Percentiles rank a stretch among this genome's conserved stretches.
These are phyloP conservation scores for Ceriops zippeliana DNA, from an alignment of 345 rosid species.

Conservation along the genomic window DNA sequence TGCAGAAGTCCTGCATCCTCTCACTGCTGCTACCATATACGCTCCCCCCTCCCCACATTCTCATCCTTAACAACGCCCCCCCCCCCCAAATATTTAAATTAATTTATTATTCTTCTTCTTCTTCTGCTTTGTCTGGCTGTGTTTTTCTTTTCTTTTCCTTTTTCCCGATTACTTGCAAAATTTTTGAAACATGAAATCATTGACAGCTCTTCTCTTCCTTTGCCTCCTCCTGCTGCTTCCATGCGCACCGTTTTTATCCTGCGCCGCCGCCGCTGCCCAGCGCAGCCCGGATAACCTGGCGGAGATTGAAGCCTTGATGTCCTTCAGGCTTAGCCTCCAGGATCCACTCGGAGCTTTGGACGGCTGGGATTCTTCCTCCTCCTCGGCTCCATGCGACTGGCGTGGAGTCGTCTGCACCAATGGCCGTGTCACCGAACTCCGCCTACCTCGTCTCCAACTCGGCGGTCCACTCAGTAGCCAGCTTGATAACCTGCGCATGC, in stretches of 20 bases:
- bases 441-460: constrained; percentile 73
- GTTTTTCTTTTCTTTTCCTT: too few species aligned
- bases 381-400: constrained; percentile 92
- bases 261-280: constrained; percentile 8
- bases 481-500: constrained; percentile 45
- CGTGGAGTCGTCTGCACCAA: constrained; percentile 59
- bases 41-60: neutral
- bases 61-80: neutral
- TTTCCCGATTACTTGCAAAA: neutral
- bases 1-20: neutral
- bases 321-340: constrained; percentile 62
- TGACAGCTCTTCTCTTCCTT: neutral
- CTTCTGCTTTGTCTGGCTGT: neutral
- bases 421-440: constrained; percentile 63
- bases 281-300: constrained; percentile 32
- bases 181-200: too few species aligned
- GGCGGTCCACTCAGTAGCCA: constrained; percentile 60
- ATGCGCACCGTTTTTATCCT: constrained; percentile 18
- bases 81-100: neutral
- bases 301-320: constrained; percentile 69
- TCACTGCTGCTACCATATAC: neutral
- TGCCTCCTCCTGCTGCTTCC: constrained; percentile 8
- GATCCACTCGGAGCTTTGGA: constrained; percentile 72
- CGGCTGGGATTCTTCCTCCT: constrained; percentile 73
- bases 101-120: neutral